Evolutionary conservation across 306 rosid species (phyloP).

Genomic region (Glycine latifolia): DNA sequence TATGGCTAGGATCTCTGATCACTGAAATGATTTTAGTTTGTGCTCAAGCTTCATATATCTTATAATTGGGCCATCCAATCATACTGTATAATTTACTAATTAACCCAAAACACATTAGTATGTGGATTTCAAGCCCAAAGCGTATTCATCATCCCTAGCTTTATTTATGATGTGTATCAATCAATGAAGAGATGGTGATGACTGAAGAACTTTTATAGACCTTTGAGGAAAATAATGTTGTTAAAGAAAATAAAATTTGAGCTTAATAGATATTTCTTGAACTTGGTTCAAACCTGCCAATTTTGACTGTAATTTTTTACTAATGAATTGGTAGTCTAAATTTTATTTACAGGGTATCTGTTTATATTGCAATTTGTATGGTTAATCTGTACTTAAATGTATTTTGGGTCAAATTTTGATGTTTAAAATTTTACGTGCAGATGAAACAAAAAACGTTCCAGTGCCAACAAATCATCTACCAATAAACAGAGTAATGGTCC

Average conservation of each 20-base stretch:
- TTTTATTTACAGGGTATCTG: not conserved
- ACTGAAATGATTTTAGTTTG: not conserved
- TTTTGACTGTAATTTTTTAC: not conserved
- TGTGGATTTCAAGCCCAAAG: not conserved
- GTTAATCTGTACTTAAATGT: constrained; percentile 29
- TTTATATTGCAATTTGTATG: constrained; percentile 33
- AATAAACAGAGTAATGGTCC: constrained; percentile 71
- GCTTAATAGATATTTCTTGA: constrained; percentile 3
- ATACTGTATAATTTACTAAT: not conserved
- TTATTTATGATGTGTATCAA: not conserved
- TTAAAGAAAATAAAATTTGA: not conserved
- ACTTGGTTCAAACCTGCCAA: not conserved
- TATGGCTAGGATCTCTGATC: not conserved
- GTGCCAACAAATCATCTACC: constrained; percentile 56
- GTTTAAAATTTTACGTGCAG: constrained; percentile 56
- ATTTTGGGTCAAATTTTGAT: constrained; percentile 39
- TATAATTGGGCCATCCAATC: constrained; percentile 9
- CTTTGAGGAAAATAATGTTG: constrained; percentile 17
- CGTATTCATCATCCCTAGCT: not conserved
- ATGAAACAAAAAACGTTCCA: constrained; percentile 63
- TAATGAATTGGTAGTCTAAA: constrained; percentile 22
- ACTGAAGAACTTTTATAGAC: not conserved
- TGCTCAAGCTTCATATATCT: constrained; percentile 9
- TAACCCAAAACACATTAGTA: constrained; percentile 13
- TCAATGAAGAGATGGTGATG: constrained; percentile 1